phyloP scores from a whole-genome alignment of 192 early-diverging fungal genomes.

The Borealophlyctis nickersoniae region DNA sequence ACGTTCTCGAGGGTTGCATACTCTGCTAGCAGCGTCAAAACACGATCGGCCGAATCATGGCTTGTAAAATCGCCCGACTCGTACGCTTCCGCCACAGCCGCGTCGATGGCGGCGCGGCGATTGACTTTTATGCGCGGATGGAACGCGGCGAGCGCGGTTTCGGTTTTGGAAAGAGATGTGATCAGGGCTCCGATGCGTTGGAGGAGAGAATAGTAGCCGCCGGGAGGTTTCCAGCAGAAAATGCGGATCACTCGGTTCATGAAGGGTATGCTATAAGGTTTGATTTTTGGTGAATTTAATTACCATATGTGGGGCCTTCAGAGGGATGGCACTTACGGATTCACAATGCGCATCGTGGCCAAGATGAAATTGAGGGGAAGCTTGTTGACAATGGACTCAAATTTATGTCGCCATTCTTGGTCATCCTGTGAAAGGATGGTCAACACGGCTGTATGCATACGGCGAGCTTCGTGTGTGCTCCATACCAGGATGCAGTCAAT shows the following conservation, averaged over 20 bases:
- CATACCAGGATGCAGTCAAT: slow-evolving; percentile 29
- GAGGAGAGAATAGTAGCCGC: slow-evolving; percentile 32
- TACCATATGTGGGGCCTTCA: neutral
- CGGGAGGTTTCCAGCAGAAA: slow-evolving; percentile 42
- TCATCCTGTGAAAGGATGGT: slow-evolving; percentile 12
- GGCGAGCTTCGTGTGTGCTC: neutral
- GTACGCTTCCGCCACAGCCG: slow-evolving; percentile 2
- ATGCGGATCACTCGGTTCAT: slow-evolving; percentile 33
- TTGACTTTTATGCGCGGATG: neutral
- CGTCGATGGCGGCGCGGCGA: slow-evolving; percentile 10
- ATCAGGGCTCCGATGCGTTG: slow-evolving; percentile 32
- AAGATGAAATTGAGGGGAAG: slow-evolving; percentile 31
- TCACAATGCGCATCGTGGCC: slow-evolving; percentile 30
- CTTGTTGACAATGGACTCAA: slow-evolving; percentile 26
- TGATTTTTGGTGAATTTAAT: neutral
- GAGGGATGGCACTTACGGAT: slow-evolving; percentile 24
- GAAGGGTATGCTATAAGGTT: slow-evolving; percentile 28
- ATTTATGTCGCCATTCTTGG: slow-evolving; percentile 30
- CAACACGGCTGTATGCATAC: neutral
- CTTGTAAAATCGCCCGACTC: neutral
- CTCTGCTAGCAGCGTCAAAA: neutral
- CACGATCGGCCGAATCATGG: slow-evolving; percentile 1
- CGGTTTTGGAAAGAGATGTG: slow-evolving; percentile 21
- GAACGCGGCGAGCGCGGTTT: neutral
- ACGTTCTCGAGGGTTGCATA: slow-evolving; percentile 6